Evolutionary conservation across 495 filamentous ascomycete species (phyloP).

Genomic region (Tuber umbilicatum): DNA sequence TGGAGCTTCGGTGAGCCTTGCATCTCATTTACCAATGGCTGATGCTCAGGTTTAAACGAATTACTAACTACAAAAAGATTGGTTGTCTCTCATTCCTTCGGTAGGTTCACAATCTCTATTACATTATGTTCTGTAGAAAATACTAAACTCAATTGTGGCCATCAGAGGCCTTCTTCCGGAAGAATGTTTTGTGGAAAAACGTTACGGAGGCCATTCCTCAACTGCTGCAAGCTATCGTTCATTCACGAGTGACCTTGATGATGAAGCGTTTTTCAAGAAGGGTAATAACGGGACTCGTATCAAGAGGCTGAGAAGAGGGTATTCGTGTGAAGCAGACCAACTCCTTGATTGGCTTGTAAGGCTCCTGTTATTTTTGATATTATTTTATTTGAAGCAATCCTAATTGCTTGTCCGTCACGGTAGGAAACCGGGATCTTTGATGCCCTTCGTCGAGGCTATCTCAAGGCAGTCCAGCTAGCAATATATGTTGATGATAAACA

Average conservation of each 20-base stretch:
- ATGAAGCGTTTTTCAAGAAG: conserved; percentile 20
- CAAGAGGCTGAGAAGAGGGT: conserved; percentile 40
- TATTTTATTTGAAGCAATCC: conserved; percentile 5
- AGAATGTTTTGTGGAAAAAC: conserved; percentile 39
- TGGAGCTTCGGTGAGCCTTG: conserved; percentile 35
- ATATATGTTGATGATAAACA: conserved; percentile 38
- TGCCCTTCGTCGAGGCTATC: conserved; percentile 35
- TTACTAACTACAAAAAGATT: conserved; percentile 16
- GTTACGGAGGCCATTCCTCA: conserved; percentile 29
- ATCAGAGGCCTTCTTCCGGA: conserved; percentile 41
- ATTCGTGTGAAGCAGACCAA: conserved; percentile 35
- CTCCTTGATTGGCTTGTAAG: conserved; percentile 41
- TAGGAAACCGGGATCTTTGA: conserved; percentile 39
- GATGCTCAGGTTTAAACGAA: neutral
- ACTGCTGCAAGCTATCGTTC: conserved; percentile 28
- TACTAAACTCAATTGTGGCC: conserved; percentile 18
- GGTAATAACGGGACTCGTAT: conserved; percentile 30
- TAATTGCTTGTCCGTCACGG: neutral
- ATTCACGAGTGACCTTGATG: conserved; percentile 28
- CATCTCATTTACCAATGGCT: neutral
- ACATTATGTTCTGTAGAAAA: neutral
- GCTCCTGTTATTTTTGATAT: neutral
- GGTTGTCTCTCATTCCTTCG: conserved; percentile 40
- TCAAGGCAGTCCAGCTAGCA: conserved; percentile 40
- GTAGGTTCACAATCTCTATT: conserved; percentile 4